These are phyloP conservation scores for Lolium multiflorum DNA, from an alignment of 176 grass and related monocot species.

Conservation along the genomic window DNA sequence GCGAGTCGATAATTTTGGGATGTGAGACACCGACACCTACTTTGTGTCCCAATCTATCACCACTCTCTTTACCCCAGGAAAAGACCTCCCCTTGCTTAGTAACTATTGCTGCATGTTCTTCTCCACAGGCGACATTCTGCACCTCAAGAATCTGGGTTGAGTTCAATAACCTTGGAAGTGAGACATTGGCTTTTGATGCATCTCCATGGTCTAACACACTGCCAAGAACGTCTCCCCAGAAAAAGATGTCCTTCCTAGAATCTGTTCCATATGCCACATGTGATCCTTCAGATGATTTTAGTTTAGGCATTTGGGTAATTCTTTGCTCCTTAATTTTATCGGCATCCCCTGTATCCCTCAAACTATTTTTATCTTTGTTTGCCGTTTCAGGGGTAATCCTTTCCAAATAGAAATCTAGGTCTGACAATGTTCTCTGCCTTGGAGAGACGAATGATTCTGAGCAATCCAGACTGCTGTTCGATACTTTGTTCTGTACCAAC, in stretches of 20 bases:
- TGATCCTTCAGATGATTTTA: constrained; percentile 51
- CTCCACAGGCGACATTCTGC: constrained; percentile 75
- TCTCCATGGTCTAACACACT: constrained; percentile 51
- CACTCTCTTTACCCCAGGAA: constrained; percentile 82
- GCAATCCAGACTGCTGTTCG: constrained; percentile 57
- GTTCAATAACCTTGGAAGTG: constrained; percentile 82
- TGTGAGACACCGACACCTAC: constrained; percentile 52
- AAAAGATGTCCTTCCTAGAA: constrained; percentile 85
- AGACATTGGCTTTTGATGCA: constrained; percentile 54
- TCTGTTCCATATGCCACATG: constrained; percentile 49
- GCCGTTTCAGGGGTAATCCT: constrained; percentile 69
- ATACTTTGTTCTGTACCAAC: constrained; percentile 60
- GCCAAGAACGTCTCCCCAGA: constrained; percentile 73
- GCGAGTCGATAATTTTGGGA: constrained; percentile 77
- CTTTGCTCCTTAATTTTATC: constrained; percentile 51
- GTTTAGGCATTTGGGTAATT: constrained; percentile 57
- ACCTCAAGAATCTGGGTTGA: constrained; percentile 67
- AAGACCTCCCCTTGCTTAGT: constrained; percentile 95
- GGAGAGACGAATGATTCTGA: constrained; percentile 80
- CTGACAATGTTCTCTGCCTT: constrained; percentile 69
- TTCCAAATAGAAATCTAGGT: constrained; percentile 80
- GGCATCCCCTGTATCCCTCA: constrained; percentile 44
- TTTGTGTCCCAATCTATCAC: constrained; percentile 80
- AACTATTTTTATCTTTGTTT: constrained; percentile 50
- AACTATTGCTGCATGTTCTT: constrained; percentile 83